Percentiles rank a stretch among this genome's conserved stretches.
Evolutionary conservation across 1,284 basidiomycete species (phyloP).

Genomic region (Blastosporella zonata): DNA sequence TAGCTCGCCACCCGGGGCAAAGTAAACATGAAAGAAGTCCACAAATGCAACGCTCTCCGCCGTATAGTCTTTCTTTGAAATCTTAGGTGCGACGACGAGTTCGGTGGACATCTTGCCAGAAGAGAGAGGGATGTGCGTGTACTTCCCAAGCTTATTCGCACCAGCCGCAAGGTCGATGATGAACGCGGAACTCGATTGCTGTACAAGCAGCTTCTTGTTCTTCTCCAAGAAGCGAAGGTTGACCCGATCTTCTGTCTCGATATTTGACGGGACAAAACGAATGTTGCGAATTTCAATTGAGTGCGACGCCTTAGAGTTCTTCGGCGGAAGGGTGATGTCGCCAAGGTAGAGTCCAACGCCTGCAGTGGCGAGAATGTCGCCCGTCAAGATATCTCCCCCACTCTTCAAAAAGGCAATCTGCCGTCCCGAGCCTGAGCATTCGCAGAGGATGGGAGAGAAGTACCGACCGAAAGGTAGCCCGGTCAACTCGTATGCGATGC

Average conservation of each 20-base stretch:
- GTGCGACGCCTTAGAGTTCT: constrained; percentile 13
- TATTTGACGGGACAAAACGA: constrained; percentile 43
- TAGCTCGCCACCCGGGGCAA: constrained; percentile 39
- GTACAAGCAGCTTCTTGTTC: constrained; percentile 53
- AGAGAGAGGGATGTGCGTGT: constrained; percentile 46
- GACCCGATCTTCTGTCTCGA: constrained; percentile 36
- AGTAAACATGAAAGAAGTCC: constrained; percentile 64
- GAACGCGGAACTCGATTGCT: constrained; percentile 51
- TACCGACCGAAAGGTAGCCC: constrained; percentile 65
- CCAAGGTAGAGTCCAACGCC: constrained; percentile 61
- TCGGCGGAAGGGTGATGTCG: constrained; percentile 47
- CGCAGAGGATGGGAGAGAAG: constrained; percentile 53
- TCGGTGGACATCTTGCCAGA: constrained; percentile 56
- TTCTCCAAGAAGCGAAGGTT: constrained; percentile 52
- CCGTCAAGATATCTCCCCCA: constrained; percentile 55
- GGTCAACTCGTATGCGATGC: constrained; percentile 43
- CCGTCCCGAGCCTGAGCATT: constrained; percentile 38
- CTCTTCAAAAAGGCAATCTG: constrained; percentile 64
- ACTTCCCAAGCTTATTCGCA: constrained; percentile 46
- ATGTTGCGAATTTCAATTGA: constrained; percentile 37
- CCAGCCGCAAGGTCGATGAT: constrained; percentile 50
- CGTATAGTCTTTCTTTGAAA: constrained; percentile 19
- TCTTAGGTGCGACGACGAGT: constrained; percentile 39
- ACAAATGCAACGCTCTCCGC: constrained; percentile 53
- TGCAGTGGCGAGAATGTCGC: constrained; percentile 61